Conservation (phyloP, 2,329 filamentous ascomycete genomes). For the Microascus cirrosus region DNA sequence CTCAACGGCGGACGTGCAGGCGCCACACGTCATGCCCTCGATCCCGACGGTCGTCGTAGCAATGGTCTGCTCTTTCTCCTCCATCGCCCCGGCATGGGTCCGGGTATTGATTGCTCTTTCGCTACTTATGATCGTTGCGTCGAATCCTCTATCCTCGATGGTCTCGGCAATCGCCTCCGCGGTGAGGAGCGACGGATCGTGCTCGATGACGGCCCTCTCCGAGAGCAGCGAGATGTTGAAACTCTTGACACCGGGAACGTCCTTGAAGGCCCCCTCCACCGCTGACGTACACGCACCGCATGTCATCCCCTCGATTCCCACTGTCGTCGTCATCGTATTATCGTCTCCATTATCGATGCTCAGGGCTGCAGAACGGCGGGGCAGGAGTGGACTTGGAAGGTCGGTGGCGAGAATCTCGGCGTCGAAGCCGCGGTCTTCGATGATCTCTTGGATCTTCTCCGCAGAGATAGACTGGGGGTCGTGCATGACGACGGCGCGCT, state of each 20-base stretch:
- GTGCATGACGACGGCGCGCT: constrained; percentile 89
- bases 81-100: constrained; percentile 10
- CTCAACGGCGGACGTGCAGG: constrained; percentile 88
- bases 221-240: constrained; percentile 78
- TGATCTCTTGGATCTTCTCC: constrained; percentile 69
- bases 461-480: constrained; percentile 64
- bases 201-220: constrained; percentile 75
- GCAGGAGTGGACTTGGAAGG: constrained; percentile 43
- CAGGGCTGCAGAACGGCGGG: constrained; percentile 20
- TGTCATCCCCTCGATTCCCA: constrained; percentile 80
- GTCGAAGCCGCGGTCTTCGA: constrained; percentile 88
- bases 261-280: constrained; percentile 69
- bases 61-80: constrained; percentile 23
- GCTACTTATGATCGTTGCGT: constrained; percentile 66
- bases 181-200: constrained; percentile 50
- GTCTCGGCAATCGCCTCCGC: constrained; percentile 43
- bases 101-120: constrained; percentile 28
- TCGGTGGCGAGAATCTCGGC: constrained; percentile 80
- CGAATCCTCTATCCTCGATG: constrained; percentile 68
- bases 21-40: constrained; percentile 95
- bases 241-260: constrained; percentile 58
- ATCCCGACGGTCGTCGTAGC: constrained; percentile 78
- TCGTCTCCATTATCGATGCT: constrained; percentile 19
- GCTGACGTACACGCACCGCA: constrained; percentile 84
- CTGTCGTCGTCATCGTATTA: constrained; percentile 55